Evolutionary conservation across 2,329 filamentous ascomycete species (phyloP).

Genomic region (Dactylellina leptospora): DNA sequence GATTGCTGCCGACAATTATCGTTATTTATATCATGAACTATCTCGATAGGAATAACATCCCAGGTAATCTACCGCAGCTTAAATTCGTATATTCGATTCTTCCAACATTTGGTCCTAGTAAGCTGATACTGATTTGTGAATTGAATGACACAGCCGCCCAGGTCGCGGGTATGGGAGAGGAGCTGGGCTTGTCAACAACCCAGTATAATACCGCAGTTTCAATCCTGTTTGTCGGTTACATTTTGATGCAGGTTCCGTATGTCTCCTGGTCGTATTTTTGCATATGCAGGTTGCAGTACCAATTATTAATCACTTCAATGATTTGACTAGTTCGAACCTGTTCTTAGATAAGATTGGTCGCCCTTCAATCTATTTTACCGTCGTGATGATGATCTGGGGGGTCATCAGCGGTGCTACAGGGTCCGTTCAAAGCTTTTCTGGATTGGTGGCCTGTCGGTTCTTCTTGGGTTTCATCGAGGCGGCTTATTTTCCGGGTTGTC

Average conservation of each 20-base stretch:
- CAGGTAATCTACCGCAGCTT: constrained; percentile 57
- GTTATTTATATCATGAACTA: constrained; percentile 82
- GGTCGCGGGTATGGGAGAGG: constrained; percentile 65
- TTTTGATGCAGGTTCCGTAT: constrained; percentile 59
- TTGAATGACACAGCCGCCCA: constrained; percentile 60
- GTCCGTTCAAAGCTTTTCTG: constrained; percentile 65
- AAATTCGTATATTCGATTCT: no score
- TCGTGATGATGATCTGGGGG: constrained; percentile 70
- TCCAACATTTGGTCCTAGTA: neutral
- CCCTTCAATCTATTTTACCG: constrained; percentile 66
- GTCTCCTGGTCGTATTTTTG: neutral
- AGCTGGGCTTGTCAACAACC: constrained; percentile 61
- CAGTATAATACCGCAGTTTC: constrained; percentile 63
- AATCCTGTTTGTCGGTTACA: constrained; percentile 61
- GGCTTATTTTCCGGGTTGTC: constrained; percentile 69
- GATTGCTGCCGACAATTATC: constrained; percentile 74
- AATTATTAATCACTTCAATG: neutral
- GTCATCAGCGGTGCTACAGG: constrained; percentile 69
- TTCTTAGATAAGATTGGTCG: constrained; percentile 65
- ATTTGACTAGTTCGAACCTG: constrained; percentile 61
- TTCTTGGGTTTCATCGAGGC: constrained; percentile 72
- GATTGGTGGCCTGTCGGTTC: constrained; percentile 67
- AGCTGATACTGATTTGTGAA: neutral
- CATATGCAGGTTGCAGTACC: neutral
- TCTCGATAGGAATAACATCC: constrained; percentile 70